Base-by-base conservation (phyloP, 2,329 filamentous ascomycete species). In the Cryphonectria japonica region DNA sequence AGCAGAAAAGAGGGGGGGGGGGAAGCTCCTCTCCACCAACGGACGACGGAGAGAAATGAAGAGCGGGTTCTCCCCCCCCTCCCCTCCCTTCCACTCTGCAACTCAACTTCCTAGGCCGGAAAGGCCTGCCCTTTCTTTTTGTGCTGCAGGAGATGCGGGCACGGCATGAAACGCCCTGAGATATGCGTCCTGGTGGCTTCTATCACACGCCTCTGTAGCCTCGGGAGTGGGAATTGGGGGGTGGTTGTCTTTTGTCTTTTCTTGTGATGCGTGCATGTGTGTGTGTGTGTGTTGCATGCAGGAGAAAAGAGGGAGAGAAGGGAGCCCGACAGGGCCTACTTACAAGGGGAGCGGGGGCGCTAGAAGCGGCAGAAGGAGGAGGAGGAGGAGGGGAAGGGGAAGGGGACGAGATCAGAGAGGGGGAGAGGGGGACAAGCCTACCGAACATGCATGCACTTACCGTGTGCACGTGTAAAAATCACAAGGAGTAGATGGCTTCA, bases 71-170 rank as follows among this genome's bases (percentile, higher is more conserved):
- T 16, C 41, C 14, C 43, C 43, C 43, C 2, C 43, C n/a, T n/a
- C 43, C 14, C 19, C 46, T 22, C 46, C 19, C 46, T 26, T 26
- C 1, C 26, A 26, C 46, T 50, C 22, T n/a, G 22, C 22, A 8
- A 22, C 29, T 32, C 50, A 59, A 59, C 68, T 72, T 70, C 70
- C 70, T 70, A 70, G 63, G 63, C 50, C 32, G 71, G 68, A 64
- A 65, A 65, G 68, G 64, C n/a, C n/a, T 54, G 26, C 26, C 52
- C 34, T 34, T 34, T 4, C 34, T 34, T 1, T 34, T 50, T 50
- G 19, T 9, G 34, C 7, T 7, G 8, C 7, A n/a, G 46, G 54
- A 57, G n/a, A n/a, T 13, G 54, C 26, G 26, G 26, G 26, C 54
- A 29, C 54, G 13, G 54, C 54, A 22, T n/a, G 46, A 50, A 19